Base-by-base conservation (phyloP, 129 eudicot species). In the Saussurea involucrata region DNA sequence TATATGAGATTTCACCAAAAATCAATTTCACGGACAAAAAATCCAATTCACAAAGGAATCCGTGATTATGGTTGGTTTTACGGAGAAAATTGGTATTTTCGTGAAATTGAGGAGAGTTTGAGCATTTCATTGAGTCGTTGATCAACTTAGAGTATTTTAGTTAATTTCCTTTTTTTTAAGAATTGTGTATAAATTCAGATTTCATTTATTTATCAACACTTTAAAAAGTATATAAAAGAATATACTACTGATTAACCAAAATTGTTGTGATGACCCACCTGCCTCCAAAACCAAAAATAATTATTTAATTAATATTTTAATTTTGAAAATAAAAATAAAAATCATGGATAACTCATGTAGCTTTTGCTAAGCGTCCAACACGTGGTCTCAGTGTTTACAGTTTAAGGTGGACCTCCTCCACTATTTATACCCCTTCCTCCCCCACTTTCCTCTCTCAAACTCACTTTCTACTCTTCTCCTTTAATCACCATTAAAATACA, bases 321-420 rank as follows among this genome's bases (percentile, higher is more conserved):
- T 18, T 32, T 13, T 5, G 3, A n/a, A n/a, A n/a, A 34, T 2
- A 60, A 34, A 12, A 42, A 29, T 72, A 67, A 24, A 33, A 67
- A 57, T 74, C 37, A 20, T 80, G 36, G 20, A 74, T 58, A 67
- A 53, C 74, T 74, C 22, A 0, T 36, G 37, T 69, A 20, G 55
- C 76, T 68, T 81, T 81, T 67, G 24, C 75, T 74, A 18, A 55
- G 28, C 33, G 69, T 78, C 83, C 63, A 76, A 77, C 96, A 88
- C 93, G 90, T 92, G 92, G 88, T 85, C 77, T 81, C 74, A n/a
- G 8, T 76, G 32, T 70, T 25, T 64, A 60, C 88, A 31, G 68
- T 75, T 76, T 75, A 69, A 78, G 80, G 91, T 85, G 92, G 87
- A 86, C 85, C 82, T 78, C 42, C 68, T 75, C 64, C 72, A 75